These are phyloP conservation scores for Nemania sp. DNA, from an alignment of 2,329 filamentous ascomycete genomes.

Conservation along the genomic window DNA sequence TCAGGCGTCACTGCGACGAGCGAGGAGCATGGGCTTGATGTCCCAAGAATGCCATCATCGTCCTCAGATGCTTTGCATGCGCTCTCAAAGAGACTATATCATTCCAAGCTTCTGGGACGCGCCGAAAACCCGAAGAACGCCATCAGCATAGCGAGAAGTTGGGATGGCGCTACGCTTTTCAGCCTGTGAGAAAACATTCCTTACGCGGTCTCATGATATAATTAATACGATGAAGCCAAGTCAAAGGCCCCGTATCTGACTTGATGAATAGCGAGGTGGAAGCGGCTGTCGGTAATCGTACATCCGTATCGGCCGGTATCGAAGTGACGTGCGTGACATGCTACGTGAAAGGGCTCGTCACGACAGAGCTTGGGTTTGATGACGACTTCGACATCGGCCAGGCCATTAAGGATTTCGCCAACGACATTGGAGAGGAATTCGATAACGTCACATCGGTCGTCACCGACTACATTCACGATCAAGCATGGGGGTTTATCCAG, in stretches of 20 bases:
- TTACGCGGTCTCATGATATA: too few relatives aligned
- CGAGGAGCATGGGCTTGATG: not conserved
- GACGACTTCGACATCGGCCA: conserved; percentile 47
- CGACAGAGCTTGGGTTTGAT: conserved; percentile 48
- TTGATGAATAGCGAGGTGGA: conserved; percentile 12
- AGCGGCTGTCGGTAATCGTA: conserved; percentile 27
- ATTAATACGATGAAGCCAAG: not conserved
- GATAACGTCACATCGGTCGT: conserved; percentile 41
- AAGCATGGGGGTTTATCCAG: conserved; percentile 16
- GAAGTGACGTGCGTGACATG: conserved; percentile 53
- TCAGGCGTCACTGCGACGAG: not conserved
- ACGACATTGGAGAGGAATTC: conserved; percentile 41
- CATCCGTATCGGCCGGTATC: conserved; percentile 36
- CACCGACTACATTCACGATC: conserved; percentile 35
- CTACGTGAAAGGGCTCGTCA: conserved; percentile 54
- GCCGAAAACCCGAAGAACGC: conserved; percentile 35
- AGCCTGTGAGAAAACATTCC: conserved; percentile 36
- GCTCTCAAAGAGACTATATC: conserved; percentile 11
- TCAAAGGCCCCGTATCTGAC: conserved; percentile 2
- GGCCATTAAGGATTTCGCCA: conserved; percentile 41
- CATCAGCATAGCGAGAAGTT: conserved; percentile 46
- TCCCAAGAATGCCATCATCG: not conserved
- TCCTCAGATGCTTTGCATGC: not conserved
- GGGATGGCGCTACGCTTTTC: conserved; percentile 46
- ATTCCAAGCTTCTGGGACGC: conserved; percentile 1